Conservation (phyloP, 2,329 filamentous ascomycete genomes). For the Pyrenochaeta sp. region DNA sequence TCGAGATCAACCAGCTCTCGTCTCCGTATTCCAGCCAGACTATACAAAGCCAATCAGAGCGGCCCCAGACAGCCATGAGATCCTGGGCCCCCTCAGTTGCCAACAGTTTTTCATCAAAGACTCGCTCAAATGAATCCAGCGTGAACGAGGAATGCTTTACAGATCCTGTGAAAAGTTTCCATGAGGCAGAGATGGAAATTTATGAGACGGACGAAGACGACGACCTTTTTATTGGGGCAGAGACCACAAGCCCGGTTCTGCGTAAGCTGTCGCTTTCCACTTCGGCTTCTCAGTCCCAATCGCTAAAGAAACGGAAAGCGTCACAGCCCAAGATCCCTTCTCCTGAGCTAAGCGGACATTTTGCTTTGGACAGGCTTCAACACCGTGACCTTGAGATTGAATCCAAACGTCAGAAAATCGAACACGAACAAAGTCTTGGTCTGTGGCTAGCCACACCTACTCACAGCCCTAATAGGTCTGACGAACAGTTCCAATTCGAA, state of each 20-base stretch:
- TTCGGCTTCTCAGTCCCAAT: not conserved
- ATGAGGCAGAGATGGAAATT: not conserved
- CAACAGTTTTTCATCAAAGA: slow-evolving; percentile 2
- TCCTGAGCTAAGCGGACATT: not conserved
- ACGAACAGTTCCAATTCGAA: too few species aligned
- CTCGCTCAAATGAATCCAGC: not conserved
- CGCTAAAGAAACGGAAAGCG: slow-evolving; percentile 17
- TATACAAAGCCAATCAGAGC: not conserved
- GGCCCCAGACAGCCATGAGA: not conserved
- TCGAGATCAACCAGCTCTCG: slow-evolving; percentile 12
- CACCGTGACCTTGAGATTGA: slow-evolving; percentile 11
- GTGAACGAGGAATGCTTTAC: not conserved
- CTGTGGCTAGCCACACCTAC: not conserved
- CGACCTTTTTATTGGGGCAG: not conserved
- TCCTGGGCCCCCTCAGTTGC: slow-evolving; percentile 5
- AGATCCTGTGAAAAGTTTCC: too few species aligned
- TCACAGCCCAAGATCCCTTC: not conserved
- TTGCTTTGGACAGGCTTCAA: slow-evolving; percentile 10
- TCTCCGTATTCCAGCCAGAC: not conserved
- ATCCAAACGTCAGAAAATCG: slow-evolving; percentile 18
- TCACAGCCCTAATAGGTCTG: too few species aligned
- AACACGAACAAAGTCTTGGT: not conserved
- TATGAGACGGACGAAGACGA: not conserved
- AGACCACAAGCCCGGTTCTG: not conserved
- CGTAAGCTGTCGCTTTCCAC: not conserved